Percentiles rank a stretch among this genome's conserved stretches.
Evolutionary conservation across 2,329 filamentous ascomycete species (phyloP).

Genomic region (Stagonosporopsis tanaceti): DNA sequence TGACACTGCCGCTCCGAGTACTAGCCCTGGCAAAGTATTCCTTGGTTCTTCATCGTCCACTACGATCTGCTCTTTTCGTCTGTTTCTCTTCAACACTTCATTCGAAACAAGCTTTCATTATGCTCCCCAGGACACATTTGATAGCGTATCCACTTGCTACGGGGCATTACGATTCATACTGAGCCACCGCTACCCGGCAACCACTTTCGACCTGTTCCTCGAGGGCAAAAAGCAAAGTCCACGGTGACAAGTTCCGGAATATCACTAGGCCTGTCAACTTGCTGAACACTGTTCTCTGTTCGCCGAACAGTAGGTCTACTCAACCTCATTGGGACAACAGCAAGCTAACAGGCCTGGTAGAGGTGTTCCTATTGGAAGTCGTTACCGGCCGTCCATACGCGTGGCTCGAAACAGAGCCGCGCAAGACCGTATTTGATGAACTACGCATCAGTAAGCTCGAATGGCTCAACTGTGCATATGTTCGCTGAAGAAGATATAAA

Average conservation of each 20-base stretch:
- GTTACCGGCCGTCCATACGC: not conserved
- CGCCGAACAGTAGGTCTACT: conserved; percentile 8
- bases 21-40: not conserved
- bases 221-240: conserved; percentile 7
- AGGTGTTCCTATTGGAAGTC: conserved; percentile 6
- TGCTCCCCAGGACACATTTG: not conserved
- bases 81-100: not conserved
- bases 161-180: not conserved
- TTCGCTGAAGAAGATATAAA: conserved; percentile 6
- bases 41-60: not conserved
- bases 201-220: not conserved
- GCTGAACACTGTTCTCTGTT: not conserved
- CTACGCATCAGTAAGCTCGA: conserved; percentile 7
- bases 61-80: not conserved
- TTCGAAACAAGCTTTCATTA: not conserved
- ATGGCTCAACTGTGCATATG: not conserved
- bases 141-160: not conserved
- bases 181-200: conserved; percentile 5
- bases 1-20: conserved; percentile 2
- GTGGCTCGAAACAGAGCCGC: conserved; percentile 4
- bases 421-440: not conserved
- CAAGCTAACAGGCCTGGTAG: conserved; percentile 2
- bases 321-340: not conserved
- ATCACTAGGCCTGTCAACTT: not conserved
- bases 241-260: not conserved